phyloP scores from a whole-genome alignment of 495 filamentous ascomycete genomes.

The Entonaema liquescens region DNA sequence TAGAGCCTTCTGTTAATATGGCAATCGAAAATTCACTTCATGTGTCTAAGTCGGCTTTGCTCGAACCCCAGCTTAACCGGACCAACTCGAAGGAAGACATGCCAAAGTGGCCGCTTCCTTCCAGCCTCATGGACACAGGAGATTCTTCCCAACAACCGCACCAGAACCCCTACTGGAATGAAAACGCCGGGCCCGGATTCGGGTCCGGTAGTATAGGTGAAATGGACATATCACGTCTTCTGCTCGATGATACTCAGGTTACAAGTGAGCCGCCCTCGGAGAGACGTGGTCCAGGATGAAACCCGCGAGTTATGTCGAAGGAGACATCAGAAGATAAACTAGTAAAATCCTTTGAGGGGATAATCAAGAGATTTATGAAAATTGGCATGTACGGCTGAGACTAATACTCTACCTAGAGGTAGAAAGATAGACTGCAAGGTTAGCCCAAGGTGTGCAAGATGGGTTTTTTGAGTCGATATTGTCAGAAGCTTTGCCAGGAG shows the following conservation, averaged over 20 bases:
- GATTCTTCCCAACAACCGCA: conserved; percentile 44
- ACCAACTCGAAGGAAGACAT: conserved; percentile 55
- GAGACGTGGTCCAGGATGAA: conserved; percentile 42
- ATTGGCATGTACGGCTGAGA: neutral
- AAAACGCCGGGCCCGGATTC: conserved; percentile 38
- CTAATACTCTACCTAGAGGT: neutral
- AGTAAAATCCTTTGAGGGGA: neutral
- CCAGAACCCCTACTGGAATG: conserved; percentile 36
- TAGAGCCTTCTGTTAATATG: conserved; percentile 55
- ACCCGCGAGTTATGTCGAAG: neutral
- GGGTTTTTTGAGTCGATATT: neutral
- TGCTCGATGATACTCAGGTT: conserved; percentile 54
- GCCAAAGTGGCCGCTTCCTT: conserved; percentile 45
- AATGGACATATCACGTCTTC: conserved; percentile 60
- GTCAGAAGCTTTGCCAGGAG: neutral
- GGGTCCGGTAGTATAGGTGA: conserved; percentile 45
- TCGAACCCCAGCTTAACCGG: conserved; percentile 52
- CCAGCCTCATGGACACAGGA: conserved; percentile 42
- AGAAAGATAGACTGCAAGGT: neutral
- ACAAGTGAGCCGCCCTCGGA: conserved; percentile 35
- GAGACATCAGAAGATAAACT: neutral
- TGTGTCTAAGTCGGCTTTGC: conserved; percentile 40
- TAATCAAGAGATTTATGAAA: neutral
- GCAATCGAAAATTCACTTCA: conserved; percentile 48
- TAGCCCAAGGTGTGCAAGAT: neutral